A percentile compares a stretch with the other conserved stretches of the same genome.
These are phyloP conservation scores for Cercospora sp. DNA, from an alignment of 2,329 filamentous ascomycete species.

Conservation along the genomic window DNA sequence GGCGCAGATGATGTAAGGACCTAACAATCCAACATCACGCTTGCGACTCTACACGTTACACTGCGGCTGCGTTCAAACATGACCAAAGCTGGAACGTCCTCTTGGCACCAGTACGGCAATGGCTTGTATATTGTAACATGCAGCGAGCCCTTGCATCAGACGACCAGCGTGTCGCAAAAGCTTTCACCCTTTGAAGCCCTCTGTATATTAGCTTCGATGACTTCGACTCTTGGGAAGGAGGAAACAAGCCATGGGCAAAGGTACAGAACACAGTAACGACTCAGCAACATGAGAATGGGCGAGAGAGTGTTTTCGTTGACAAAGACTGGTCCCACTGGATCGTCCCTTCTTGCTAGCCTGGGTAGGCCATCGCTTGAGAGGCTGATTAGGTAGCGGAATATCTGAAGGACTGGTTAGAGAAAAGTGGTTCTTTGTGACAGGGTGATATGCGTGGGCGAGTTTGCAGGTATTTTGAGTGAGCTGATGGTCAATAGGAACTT, in stretches of 20 bases:
- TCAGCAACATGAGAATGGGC: neutral
- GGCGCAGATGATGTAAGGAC: conserved; percentile 87
- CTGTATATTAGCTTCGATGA: conserved; percentile 12
- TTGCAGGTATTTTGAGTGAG: neutral
- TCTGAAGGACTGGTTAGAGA: conserved; percentile 5
- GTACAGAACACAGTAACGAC: neutral
- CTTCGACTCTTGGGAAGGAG: conserved; percentile 9
- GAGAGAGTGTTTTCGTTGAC: neutral
- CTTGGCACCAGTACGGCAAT: conserved; percentile 5
- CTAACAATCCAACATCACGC: neutral
- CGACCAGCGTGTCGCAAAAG: conserved; percentile 14
- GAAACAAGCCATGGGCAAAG: neutral
- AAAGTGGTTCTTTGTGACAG: neutral
- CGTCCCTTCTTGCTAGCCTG: neutral
- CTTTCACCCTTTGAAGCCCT: conserved; percentile 1
- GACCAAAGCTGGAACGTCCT: conserved; percentile 3
- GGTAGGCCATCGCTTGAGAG: neutral
- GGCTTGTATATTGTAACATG: conserved; percentile 8
- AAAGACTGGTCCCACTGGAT: neutral
- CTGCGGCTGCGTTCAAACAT: neutral
- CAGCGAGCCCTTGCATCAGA: conserved; percentile 12
- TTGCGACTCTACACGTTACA: neutral
- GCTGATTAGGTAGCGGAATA: conserved; percentile 11
- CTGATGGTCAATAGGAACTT: neutral
- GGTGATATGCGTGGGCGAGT: neutral